Base-by-base conservation (phyloP, 2,329 filamentous ascomycete genomes). In the Colletotrichum higginsianum region DNA sequence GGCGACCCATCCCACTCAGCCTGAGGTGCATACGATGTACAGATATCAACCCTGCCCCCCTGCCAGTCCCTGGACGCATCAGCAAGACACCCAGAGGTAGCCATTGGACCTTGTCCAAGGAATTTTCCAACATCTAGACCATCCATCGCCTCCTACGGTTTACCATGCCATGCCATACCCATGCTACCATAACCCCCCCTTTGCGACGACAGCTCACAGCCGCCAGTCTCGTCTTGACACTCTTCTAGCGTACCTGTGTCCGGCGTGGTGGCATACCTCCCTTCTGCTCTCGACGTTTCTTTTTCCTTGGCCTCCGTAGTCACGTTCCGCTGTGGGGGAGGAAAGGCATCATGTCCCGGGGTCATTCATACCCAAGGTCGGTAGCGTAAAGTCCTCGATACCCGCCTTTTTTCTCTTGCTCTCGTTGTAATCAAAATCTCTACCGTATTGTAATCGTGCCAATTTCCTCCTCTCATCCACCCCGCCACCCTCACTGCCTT, bases 351-450 rank as follows among this genome's bases (percentile, higher is more conserved):
- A 46, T 40, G 40, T 61, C 12, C 16, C 65, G 57, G 61, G 44
- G 49, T 35, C 23, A 50, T 38, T 38, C 35, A 38, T 11, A 38
- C 35, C 8, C 35, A 38, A 38, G 35, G 35, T 11, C 9, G n/a
- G 38, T 15, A 44, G 47, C 9, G 49, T n/a, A 52, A 16, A 58
- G 53, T 64, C 35, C 16, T 38, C 57, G 26, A 69, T 72, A 69
- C 69, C 69, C 69, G 69, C 69, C 69, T 69, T 72, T 72, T 70
- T 56, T 38, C 35, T 38, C 40, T 30, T 26, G 7, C 38, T 8
- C 55, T 35, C 60, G 38, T 64, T 42, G 60, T 60, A 69, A 64
- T 71, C 58, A 68, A 71, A 63, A 71, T 47, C 42, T 60, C 58
- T 60, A 52, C 66, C 52, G 21, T 72, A 30, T 58, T 68, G 13